Percentiles rank a stretch among this genome's conserved stretches.
Evolutionary conservation across 148 eudicot species (phyloP).

Genomic region (Rhododendron mucronatum): DNA sequence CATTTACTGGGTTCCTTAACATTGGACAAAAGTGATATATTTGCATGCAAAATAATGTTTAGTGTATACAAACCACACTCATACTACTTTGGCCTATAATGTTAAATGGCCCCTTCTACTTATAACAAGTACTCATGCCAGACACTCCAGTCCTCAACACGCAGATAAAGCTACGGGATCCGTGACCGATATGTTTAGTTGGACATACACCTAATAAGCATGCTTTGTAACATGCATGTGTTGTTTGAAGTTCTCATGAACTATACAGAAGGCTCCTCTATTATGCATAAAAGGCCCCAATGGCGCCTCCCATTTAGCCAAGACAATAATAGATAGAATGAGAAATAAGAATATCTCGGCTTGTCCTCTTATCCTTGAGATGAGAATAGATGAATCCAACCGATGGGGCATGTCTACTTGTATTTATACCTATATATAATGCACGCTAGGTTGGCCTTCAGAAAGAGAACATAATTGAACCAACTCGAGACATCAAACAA

Average conservation of each 20-base stretch:
- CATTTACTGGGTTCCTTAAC: not conserved
- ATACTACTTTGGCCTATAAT: not conserved
- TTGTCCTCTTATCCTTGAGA: not conserved
- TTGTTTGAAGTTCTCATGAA: not conserved
- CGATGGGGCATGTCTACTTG: not conserved
- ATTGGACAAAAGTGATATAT: not conserved
- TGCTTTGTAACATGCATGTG: not conserved
- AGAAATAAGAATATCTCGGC: not conserved
- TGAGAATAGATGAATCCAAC: not conserved
- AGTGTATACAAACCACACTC: not conserved
- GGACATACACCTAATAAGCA: not conserved
- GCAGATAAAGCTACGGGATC: not conserved
- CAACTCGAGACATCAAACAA: not conserved
- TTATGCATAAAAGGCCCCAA: not conserved
- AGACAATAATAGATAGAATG: not conserved
- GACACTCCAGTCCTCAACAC: not conserved
- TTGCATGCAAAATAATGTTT: not conserved
- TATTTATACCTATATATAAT: not conserved
- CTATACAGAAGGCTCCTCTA: not conserved
- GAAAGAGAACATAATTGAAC: not conserved
- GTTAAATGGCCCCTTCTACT: not conserved
- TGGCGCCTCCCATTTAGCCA: not conserved
- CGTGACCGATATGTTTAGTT: not conserved
- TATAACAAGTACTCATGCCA: not conserved
- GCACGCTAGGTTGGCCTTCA: not conserved